Conservation (phyloP, 2,329 filamentous ascomycete genomes). For the Pseudogymnoascus sp. region DNA sequence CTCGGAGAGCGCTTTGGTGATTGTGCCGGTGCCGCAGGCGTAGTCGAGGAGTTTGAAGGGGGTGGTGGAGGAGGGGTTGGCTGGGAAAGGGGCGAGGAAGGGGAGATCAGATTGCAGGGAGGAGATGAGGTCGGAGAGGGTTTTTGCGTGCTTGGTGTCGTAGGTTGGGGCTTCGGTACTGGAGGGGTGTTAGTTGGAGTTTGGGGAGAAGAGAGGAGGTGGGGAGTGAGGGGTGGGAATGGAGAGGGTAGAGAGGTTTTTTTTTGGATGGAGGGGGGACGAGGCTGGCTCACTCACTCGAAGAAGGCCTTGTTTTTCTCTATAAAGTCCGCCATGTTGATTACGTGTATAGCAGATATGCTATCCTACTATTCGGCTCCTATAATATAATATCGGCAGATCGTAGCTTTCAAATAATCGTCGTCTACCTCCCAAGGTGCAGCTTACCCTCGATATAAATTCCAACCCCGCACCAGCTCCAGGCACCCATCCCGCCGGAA, state of each 20-base stretch:
- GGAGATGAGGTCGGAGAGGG: constrained; percentile 38
- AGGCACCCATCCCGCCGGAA: neutral
- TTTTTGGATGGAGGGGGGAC: neutral
- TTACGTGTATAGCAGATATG: neutral
- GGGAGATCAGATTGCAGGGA: neutral
- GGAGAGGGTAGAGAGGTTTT: neutral
- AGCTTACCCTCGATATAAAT: neutral
- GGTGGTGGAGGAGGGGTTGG: neutral
- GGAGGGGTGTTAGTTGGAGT: neutral
- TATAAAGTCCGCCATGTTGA: constrained; percentile 23
- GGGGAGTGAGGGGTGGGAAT: neutral
- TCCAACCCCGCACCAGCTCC: neutral
- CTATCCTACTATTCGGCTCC: neutral
- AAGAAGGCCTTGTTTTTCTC: constrained; percentile 33
- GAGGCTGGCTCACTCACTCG: constrained; percentile 27
- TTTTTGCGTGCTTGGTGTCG: constrained; percentile 47
- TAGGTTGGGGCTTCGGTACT: constrained; percentile 46
- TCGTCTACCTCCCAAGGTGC: neutral
- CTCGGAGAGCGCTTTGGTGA: constrained; percentile 46
- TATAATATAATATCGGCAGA: neutral
- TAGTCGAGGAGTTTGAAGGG: constrained; percentile 59
- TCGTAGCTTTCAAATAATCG: neutral
- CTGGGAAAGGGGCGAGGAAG: neutral
- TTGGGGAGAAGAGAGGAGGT: neutral
- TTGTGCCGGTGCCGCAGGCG: constrained; percentile 59